A percentile compares a stretch with the other conserved stretches of the same genome.
Conservation (phyloP, 495 filamentous ascomycete genomes). For the Hypomontagnella submonticulosa region DNA sequence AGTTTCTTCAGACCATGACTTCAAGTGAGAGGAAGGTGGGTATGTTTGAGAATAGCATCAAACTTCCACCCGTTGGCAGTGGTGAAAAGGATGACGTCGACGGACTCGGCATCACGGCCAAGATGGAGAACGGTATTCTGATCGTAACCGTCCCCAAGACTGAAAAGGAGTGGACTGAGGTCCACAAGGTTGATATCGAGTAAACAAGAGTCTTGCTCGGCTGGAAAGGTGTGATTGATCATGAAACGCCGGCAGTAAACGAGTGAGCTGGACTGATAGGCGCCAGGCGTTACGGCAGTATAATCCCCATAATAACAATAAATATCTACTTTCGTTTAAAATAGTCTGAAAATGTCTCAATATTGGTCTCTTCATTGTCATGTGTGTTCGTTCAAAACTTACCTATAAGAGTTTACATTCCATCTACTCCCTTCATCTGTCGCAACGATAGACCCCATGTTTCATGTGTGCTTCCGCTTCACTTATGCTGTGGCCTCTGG, state of each 20-base stretch:
- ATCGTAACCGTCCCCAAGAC: constrained; percentile 75
- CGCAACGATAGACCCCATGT: no score
- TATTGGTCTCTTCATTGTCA: constrained; percentile 12
- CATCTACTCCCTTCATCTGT: not conserved
- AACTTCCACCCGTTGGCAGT: constrained; percentile 58
- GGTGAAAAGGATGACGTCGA: constrained; percentile 70
- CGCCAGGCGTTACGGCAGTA: constrained; percentile 25
- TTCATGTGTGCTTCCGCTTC: not conserved
- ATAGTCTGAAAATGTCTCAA: constrained; percentile 19
- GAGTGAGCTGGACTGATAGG: constrained; percentile 13
- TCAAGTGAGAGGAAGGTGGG: constrained; percentile 75
- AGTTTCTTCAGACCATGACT: constrained; percentile 70
- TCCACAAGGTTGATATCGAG: constrained; percentile 69
- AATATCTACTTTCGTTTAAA: constrained; percentile 12
- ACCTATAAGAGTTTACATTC: constrained; percentile 30
- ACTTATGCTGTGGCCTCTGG: constrained; percentile 20
- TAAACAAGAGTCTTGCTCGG: constrained; percentile 36
- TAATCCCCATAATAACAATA: constrained; percentile 21
- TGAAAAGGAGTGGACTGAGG: constrained; percentile 68
- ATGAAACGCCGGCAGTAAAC: constrained; percentile 10
- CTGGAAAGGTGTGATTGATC: not conserved
- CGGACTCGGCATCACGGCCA: constrained; percentile 73
- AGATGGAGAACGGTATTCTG: constrained; percentile 68
- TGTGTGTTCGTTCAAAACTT: constrained; percentile 29
- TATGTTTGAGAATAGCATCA: constrained; percentile 76